phyloP scores from a whole-genome alignment of 768 basidiomycete species.

The Russula olivacea region DNA sequence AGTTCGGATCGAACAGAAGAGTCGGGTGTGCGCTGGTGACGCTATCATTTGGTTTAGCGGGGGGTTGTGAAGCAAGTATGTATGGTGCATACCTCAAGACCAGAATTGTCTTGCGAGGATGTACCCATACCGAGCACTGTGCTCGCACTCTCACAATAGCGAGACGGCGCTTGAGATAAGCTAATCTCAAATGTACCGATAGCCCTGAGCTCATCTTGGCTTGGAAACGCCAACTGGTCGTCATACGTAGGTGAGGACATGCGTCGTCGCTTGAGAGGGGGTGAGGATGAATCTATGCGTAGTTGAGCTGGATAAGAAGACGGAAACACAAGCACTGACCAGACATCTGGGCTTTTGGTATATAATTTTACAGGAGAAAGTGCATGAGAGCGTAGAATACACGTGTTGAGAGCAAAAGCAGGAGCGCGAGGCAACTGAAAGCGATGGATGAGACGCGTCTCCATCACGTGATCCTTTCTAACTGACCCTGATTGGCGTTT shows the following conservation, averaged over 20 bases:
- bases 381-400: not conserved
- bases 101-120: conserved; percentile 1
- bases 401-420: not conserved
- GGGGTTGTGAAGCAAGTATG: not conserved
- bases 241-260: conserved; percentile 62
- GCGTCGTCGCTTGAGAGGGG: conserved; percentile 51
- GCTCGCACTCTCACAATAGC: not conserved
- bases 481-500: not conserved
- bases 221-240: conserved; percentile 35
- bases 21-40: not conserved
- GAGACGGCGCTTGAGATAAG: conserved; percentile 6
- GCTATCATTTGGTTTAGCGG: not conserved
- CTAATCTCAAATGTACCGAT: conserved; percentile 9
- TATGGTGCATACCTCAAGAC: not conserved
- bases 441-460: not conserved
- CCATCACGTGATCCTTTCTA: not conserved
- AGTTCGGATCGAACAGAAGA: not conserved
- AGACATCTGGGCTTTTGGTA: not conserved
- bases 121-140: not conserved
- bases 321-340: not conserved
- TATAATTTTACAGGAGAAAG: not conserved
- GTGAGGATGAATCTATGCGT: conserved; percentile 32
- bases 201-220: conserved; percentile 34
- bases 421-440: not conserved
- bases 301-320: not conserved